Base-by-base conservation (phyloP, 1,139 yeast species). In the Saccharomyces hybrid region DNA sequence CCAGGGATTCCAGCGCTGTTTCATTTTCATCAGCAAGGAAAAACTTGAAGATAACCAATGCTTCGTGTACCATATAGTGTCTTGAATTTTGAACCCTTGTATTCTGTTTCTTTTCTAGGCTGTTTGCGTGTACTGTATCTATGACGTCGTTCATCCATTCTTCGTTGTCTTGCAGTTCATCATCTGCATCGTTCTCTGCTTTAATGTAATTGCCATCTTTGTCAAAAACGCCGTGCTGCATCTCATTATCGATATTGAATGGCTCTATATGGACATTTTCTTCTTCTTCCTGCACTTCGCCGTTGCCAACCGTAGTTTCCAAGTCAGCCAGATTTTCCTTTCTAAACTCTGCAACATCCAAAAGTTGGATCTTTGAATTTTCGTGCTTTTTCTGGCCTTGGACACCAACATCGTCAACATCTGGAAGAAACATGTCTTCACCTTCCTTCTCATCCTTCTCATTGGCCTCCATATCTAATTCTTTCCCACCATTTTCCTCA, bases 181-280 rank as follows among this genome's bases (percentile, higher is more conserved):
- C 61, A 2, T 61, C 60, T 26, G 56, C 49, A 8, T 16, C 2
- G 31, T 12, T 14, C 12, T 52, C 42, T 3, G 38, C 26, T 50
- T 56, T 55, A 1, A 58, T 53, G 47, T 60, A 65, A 48, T 64
- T 64, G n/a, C 68, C 68, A 51, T 58, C 58, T 34, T 56, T 55
- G 46, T 66, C 68, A 38, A 63, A 62, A n/a, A 48, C 54, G 2
- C 68, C 70, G 16, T 56, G 47, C 31, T 58, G 48, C 24, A 59
- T 44, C 42, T 64, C 69, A 21, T 62, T 62, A 6, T 61, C 59
- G 14, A 65, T 44, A 49, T 63, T 58, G 48, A 65, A 66, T 4
- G 66, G 60, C 47, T 64, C 68, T 11, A 50, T 44, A 44, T 24
- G 1, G 4, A 26, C 48, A 11, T 3, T 9, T 6, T 44, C 16